phyloP scores from a whole-genome alignment of 306 rosid species.

The Arachis stenosperma region DNA sequence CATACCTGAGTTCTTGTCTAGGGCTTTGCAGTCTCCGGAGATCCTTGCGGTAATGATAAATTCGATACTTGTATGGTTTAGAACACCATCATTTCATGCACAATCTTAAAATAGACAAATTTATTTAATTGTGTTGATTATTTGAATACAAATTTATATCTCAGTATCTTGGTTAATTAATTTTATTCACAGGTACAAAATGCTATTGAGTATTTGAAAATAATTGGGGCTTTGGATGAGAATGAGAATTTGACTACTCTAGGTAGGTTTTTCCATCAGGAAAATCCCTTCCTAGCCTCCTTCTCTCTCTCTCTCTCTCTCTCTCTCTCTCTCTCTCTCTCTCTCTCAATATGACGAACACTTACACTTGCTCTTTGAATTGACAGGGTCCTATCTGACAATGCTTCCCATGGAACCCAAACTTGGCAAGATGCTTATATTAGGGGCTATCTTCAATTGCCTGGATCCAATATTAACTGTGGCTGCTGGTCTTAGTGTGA shows the following conservation, averaged over 20 bases:
- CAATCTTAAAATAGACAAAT: not conserved
- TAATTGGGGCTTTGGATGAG: conserved; percentile 90
- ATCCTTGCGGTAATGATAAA: conserved; percentile 66
- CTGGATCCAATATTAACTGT: conserved; percentile 91
- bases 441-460: conserved; percentile 86
- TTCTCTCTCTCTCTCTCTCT: too few relatives aligned
- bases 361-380: conserved; percentile 40
- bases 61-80: conserved; percentile 35
- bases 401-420: conserved; percentile 98
- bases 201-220: conserved; percentile 85
- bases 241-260: conserved; percentile 78
- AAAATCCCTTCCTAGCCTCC: not conserved
- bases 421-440: conserved; percentile 92
- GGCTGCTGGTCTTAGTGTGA: conserved; percentile 93
- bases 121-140: conserved; percentile 19
- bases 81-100: conserved; percentile 23
- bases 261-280: conserved; percentile 57
- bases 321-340: not conserved
- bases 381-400: conserved; percentile 77
- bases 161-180: conserved; percentile 33
- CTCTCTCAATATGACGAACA: conserved; percentile 17
- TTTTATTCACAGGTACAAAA: conserved; percentile 76
- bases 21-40: conserved; percentile 97
- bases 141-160: conserved; percentile 34
- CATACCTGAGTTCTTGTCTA: conserved; percentile 85